These are phyloP conservation scores for Saccharomyces mikatae DNA, from an alignment of 805 yeast genomes.

Conservation along the genomic window DNA sequence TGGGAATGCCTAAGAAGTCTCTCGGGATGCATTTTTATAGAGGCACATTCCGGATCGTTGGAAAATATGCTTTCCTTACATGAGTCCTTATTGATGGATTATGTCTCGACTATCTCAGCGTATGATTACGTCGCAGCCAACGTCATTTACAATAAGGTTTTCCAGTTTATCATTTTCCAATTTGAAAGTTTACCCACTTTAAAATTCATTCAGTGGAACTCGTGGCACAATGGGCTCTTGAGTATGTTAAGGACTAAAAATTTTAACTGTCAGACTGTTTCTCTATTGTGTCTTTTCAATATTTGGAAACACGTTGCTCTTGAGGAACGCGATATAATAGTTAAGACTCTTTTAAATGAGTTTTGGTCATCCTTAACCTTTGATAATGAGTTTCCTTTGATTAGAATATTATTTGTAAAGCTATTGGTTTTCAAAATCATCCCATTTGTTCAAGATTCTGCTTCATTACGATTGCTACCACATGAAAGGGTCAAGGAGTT, in stretches of 20 bases:
- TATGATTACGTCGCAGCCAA: conserved; percentile 22
- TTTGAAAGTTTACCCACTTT: conserved; percentile 9
- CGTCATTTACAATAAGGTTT: conserved; percentile 22
- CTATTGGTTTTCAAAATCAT: conserved; percentile 13
- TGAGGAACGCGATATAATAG: conserved; percentile 3
- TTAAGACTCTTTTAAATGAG: conserved; percentile 7
- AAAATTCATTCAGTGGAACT: conserved; percentile 19
- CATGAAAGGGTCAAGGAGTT: conserved; percentile 4
- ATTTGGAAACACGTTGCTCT: conserved; percentile 22
- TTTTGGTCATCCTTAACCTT: conserved; percentile 14
- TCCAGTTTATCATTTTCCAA: conserved; percentile 18
- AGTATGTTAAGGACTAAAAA: conserved; percentile 22
- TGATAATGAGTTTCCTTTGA: conserved; percentile 12
- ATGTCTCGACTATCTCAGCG: conserved; percentile 19
- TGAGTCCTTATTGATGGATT: conserved; percentile 17
- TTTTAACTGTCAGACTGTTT: conserved; percentile 19
- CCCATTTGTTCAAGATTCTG: conserved; percentile 1
- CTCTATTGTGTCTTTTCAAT: conserved; percentile 23
- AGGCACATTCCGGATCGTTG: neutral
- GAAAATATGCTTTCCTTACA: conserved; percentile 14
- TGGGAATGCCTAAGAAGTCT: conserved; percentile 23
- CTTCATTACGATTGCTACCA: neutral
- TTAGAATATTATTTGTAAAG: conserved; percentile 11
- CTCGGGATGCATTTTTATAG: conserved; percentile 10
- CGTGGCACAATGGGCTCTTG: conserved; percentile 21